Base-by-base conservation (phyloP, 1,284 basidiomycete species). In the Apiotrichum veenhuisii region DNA sequence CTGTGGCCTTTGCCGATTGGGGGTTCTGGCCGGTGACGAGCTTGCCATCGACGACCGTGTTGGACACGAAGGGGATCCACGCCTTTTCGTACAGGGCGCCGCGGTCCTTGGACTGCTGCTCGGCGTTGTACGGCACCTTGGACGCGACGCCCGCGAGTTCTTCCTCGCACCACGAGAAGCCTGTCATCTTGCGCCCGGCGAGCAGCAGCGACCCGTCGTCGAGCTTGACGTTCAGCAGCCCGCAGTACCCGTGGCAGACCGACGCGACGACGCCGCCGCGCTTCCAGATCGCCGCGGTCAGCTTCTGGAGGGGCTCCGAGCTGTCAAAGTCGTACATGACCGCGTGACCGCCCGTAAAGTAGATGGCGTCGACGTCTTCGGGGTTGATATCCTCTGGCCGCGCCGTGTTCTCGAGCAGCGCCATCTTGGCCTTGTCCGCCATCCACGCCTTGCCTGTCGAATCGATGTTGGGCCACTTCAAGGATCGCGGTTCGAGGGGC, bases 21-120 rank as follows among this genome's bases (percentile, higher is more conserved):
- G 57, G 57, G 30, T 58, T 58, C 43, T 45, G 42, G n/a, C 57
- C 57, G 3, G 57, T 58, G 42, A 58, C 57, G 26, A 58, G 42
- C 8, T 33, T 17, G 18, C 57, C 57, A 17, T 58, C 57, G 14
- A 51, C 45, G 23, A 52, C 43, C 10, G 34, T 33, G 10, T 27
- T 36, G 12, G 51, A 52, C 10, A 23, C 36, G 34, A 52, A 52
- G 1, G 51, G 50, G 1, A 44, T 10, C 0, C 11, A 10, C 42
- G 8, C 25, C 42, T 52, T 52, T 12, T 25, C 22, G 33, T 52
- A 52, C 27, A 25, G 4, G 5, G 34, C 51, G 3, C 51, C 51
- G 22, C 33, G 33, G 18, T 45, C 23, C 34, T 38, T 44, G 5
- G 51, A 30, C n/a, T 37, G 10, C 51, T 45, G 33, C 20, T 52